Evolutionary conservation across 164 flowering plant genomes (phyloP), one percentile per base, ranked within the genome.

Genomic region (Magnolia changhungtana): DNA sequence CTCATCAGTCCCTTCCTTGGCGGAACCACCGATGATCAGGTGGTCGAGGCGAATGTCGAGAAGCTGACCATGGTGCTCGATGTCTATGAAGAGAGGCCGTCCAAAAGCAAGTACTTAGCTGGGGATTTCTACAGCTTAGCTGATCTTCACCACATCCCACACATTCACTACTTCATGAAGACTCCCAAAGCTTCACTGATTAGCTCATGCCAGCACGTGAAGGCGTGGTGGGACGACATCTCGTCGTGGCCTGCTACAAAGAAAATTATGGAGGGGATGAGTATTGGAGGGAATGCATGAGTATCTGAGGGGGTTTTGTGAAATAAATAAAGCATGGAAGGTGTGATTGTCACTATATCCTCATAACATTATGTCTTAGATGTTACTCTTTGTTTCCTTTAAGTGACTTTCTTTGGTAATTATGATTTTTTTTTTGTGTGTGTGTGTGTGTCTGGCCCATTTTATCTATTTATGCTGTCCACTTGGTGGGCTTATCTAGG

Each of bases 161-260:
- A 79, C 84, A 85, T 83, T 5, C 71, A 63, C 75, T 89, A 87
- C 71, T 63, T 90, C 67, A 87, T 90, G 91, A 84, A 76, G 81
- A 88, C 90, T 0, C 83, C 84, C 1, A 80, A 72, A 45, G 85
- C 90, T 18, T 71, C 82, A 0, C 66, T 87, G 31, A 65, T 89
- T 3, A 83, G 78, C 19, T 78, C 75, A 6, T 84, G 89, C 75
- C 85, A 90, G 13, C 86, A 84, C 37, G 92, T 90, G 24, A 85
- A 83, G 86, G 89, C 89, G 0, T 88, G 94, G 90, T 87, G 92
- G 94, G 88, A 85, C 55, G 88, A 82, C 70, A 82, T 88, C 8
- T 85, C 88, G 29, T 78, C 88, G 3, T 71, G 89, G 82, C 86
- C 89, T 0, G 88, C 89, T n/a, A 80, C 76, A 11, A 20, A 63